A percentile compares a stretch with the other conserved stretches of the same genome.
Evolutionary conservation across 1,284 basidiomycete genomes (phyloP).

Genomic region (Tremellales sp.): DNA sequence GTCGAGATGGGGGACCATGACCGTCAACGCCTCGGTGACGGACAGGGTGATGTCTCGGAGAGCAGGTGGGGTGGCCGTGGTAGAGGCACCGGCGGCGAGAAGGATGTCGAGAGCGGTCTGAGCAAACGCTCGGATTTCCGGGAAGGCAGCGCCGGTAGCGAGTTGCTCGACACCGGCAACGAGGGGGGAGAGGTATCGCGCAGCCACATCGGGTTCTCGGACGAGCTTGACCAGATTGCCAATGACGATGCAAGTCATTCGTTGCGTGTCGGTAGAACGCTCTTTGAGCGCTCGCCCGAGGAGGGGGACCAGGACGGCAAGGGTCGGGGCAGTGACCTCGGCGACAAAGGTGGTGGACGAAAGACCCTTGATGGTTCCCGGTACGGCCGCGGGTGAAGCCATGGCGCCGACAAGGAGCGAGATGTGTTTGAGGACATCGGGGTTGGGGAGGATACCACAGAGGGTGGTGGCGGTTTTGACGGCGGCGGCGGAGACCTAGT

Average conservation of each 20-base stretch:
- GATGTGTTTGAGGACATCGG: conserved; percentile 88
- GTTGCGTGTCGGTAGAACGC: conserved; percentile 90
- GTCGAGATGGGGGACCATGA: conserved; percentile 63
- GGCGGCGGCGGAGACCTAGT: conserved; percentile 79
- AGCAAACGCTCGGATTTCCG: conserved; percentile 91
- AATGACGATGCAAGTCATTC: conserved; percentile 77
- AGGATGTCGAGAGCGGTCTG: conserved; percentile 73
- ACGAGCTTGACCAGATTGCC: conserved; percentile 99
- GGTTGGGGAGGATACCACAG: conserved; percentile 88
- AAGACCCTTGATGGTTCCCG: conserved; percentile 91
- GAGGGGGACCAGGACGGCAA: conserved; percentile 93
- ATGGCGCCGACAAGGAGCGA: conserved; percentile 90
- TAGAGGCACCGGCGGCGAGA: conserved; percentile 73
- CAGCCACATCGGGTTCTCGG: conserved; percentile 84
- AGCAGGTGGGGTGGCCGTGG: conserved; percentile 60
- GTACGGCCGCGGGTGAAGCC: conserved; percentile 77
- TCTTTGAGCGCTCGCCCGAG: conserved; percentile 90
- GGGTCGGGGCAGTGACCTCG: conserved; percentile 91
- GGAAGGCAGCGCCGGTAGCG: conserved; percentile 87
- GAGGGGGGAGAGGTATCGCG: conserved; percentile 80
- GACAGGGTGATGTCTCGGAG: conserved; percentile 65
- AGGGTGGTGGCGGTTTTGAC: conserved; percentile 89
- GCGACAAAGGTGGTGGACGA: conserved; percentile 92
- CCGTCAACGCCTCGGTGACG: conserved; percentile 56
- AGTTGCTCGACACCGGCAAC: conserved; percentile 91